Base-by-base conservation (phyloP, 305 asterid genomes). In the Caryopteris hybrid region DNA sequence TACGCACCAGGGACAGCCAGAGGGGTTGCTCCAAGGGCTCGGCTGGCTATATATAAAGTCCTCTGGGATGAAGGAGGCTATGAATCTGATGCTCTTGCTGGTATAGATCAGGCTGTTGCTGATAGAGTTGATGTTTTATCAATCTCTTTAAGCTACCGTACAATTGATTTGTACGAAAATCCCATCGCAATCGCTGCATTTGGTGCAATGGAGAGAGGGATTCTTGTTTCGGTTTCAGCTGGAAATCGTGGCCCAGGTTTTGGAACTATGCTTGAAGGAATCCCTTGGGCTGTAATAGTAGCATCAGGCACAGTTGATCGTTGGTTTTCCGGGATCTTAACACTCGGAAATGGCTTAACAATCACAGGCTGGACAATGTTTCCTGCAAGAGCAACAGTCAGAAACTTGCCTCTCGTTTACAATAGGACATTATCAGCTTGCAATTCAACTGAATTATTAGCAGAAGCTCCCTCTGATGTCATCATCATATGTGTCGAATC, bases 161-260 rank as follows among this genome's bases (percentile, higher is more conserved):
- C 59, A 1, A 55, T 22, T 0, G 78, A 80, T 48, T 53, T 76
- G 13, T 73, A 80, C 8, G 85, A 80, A 61, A 80, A 83, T 29
- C 80, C 80, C 1, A 23, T 83, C 23, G 78, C 85, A 6, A 75
- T 83, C 20, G 85, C 85, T 3, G 55, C 81, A 0, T 80, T 80
- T 38, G 83, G 83, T 7, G 88, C 88, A 14, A 77, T 63, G 81
- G 85, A 78, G 61, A 83, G 60, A 20, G 83, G 85, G 0, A 69
- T 83, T 0, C 57, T 83, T 11, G 85, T 83, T 42, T 80, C 85
- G 3, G 57, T 70, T 13, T 80, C 85, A 0, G 82, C 85, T 3
- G 82, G 82, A 46, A 80, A 80, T 22, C 63, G 68, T 0, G 86
- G 83, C 20, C 73, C 83, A 0, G 16, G 9, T 51, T 61, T 73